Evolutionary conservation across 768 basidiomycete genomes (phyloP), one percentile per base, ranked within the genome.

Genomic region (Agaricus subrufescens): DNA sequence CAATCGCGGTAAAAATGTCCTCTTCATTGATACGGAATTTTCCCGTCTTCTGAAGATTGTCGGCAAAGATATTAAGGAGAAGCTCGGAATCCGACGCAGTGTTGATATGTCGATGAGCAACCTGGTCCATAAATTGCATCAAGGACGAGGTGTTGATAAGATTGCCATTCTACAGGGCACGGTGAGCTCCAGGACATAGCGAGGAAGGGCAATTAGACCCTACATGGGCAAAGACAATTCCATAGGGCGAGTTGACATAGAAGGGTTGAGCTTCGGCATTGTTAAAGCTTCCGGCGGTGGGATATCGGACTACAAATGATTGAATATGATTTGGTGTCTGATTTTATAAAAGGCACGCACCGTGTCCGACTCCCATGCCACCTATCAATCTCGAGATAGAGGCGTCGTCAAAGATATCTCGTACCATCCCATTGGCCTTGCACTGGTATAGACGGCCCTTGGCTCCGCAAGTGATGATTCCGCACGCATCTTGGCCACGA

Each of bases 171-270:
- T 99, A 65, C 14, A 50, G 14, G 34, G 30, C 14, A 19, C 30
- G 51, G 30, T 58, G 50, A 50, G 55, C 3, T 27, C 10, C 38
- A n/a, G 31, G 23, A 37, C 3, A 19, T 34, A 8, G 10, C 15
- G 12, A 25, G 48, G 47, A 46, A 34, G 46, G 43, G 11, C 10
- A 29, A 52, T 47, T 25, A 34, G 27, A 27, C 76, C 87, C 60
- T 69, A 95, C 96, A 78, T 99, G 96, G 19, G 92, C 97, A 67
- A 99, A 89, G 59, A 95, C 93, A 66, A 99, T 96, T 50, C 97
- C 97, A 69, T 98, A 99, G 3, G 97, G 97, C n/a, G 94, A 96
- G 75, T 99, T 99, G 64, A 99, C 97, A 68, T 99, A 99, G 79
- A 99, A 99, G 1, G 97, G 97, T 67, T 99, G 97, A 7, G 97